A percentile compares a stretch with the other conserved stretches of the same genome.
phyloP scores from a whole-genome alignment of 1,284 basidiomycete genomes.

The Grifola frondosa region DNA sequence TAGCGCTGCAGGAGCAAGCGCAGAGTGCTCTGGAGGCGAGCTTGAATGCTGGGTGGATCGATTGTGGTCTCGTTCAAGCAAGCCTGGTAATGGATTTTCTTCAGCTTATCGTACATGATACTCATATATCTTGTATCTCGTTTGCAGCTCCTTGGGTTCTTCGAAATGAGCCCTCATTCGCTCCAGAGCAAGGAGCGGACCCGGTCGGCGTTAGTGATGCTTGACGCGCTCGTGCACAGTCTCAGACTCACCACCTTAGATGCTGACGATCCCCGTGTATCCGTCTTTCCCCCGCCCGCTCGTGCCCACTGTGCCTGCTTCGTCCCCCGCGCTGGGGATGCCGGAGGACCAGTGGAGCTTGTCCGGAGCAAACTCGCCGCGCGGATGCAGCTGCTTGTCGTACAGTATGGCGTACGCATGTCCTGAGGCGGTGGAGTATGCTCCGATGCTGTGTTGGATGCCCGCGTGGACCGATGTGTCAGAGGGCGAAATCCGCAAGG shows the following conservation, averaged over 20 bases:
- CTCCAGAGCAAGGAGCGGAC: constrained; percentile 5
- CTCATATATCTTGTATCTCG: too few relatives aligned
- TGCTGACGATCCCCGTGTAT: constrained; percentile 16
- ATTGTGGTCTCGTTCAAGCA: constrained; percentile 67
- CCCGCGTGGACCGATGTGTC: constrained; percentile 49
- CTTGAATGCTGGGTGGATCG: constrained; percentile 64
- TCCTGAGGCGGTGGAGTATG: constrained; percentile 47
- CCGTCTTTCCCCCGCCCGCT: not conserved
- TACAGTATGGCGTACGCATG: constrained; percentile 54
- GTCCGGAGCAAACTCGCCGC: too few relatives aligned
- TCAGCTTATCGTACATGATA: too few relatives aligned
- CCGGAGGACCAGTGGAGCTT: too few relatives aligned
- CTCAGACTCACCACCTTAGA: constrained; percentile 14
- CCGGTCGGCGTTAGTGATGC: constrained; percentile 10
- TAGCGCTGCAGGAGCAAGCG: constrained; percentile 61
- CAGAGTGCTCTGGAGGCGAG: constrained; percentile 69
- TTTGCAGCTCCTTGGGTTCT: constrained; percentile 15
- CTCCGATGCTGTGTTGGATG: constrained; percentile 68
- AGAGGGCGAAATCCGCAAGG: constrained; percentile 64
- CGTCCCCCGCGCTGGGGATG: not conserved
- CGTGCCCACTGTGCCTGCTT: not conserved
- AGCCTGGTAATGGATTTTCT: constrained; percentile 59
- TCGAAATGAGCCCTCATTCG: constrained; percentile 16
- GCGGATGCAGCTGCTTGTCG: constrained; percentile 49
- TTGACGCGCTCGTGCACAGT: constrained; percentile 16